phyloP scores from a whole-genome alignment of 768 basidiomycete genomes.

The Tulasnella sp. region DNA sequence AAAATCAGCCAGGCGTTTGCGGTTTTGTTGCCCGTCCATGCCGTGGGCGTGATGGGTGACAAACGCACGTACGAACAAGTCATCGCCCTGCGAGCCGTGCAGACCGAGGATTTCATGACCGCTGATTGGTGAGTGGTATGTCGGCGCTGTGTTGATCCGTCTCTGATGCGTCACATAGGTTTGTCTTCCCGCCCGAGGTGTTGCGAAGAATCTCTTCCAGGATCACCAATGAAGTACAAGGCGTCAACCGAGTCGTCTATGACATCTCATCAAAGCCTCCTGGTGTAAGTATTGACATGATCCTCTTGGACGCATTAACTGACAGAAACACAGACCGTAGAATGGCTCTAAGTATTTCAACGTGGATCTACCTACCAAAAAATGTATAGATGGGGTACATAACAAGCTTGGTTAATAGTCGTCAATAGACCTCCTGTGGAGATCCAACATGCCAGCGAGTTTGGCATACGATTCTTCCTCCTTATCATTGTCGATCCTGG shows the following conservation, averaged over 20 bases:
- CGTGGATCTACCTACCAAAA: no score
- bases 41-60: slow-evolving; percentile 98
- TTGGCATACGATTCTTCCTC: slow-evolving; percentile 3
- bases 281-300: slow-evolving; percentile 41
- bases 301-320: background rate
- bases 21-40: slow-evolving; percentile 87
- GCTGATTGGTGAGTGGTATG: slow-evolving; percentile 70
- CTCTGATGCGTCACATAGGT: slow-evolving; percentile 42
- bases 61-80: slow-evolving; percentile 95
- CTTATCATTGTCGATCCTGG: background rate
- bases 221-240: slow-evolving; percentile 94
- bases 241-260: slow-evolving; percentile 92
- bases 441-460: background rate
- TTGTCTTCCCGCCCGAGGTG: slow-evolving; percentile 86
- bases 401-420: background rate
- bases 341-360: slow-evolving; percentile 26
- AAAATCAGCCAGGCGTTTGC: slow-evolving; percentile 95
- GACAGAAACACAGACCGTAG: slow-evolving; percentile 28
- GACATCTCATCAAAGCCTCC: slow-evolving; percentile 98
- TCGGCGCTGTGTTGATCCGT: background rate
- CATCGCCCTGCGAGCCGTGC: slow-evolving; percentile 86
- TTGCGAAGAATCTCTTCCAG: slow-evolving; percentile 85
- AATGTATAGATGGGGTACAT: background rate
- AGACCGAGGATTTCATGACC: slow-evolving; percentile 99
- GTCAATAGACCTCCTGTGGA: background rate